Evolutionary conservation across 345 rosid species (phyloP), one percentile per base, ranked within the genome.

Genomic region (Microthlaspi erraticum): DNA sequence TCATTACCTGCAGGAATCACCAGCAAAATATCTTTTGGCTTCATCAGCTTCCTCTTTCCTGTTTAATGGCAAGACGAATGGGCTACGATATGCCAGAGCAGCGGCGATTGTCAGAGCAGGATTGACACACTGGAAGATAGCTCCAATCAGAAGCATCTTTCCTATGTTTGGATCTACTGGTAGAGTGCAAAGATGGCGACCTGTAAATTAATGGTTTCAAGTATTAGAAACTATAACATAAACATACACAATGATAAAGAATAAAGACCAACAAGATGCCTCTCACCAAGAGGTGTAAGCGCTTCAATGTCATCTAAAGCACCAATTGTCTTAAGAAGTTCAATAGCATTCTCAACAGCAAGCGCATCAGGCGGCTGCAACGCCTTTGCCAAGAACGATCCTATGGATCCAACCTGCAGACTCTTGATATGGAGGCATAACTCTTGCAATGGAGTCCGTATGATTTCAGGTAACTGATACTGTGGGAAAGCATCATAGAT

Each of bases 71-170:
- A 93, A 90, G 73, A 91, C 90, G 79, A 93, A 93, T 19, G 98
- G 98, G 72, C 87, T 78, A 42, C 96, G 97, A 79, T 93, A 78
- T 2, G 96, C 94, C 58, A 93, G 85, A 77, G 96, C 96, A 80
- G 98, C 84, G 0, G 97, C 97, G 65, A 93, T 93, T 79, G 97
- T 93, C 78, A 91, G 80, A 63, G 97, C 95, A 51, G 98, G 98
- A 81, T 84, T 82, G 56, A 93, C 85, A 83, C 97, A 93, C 70
- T 91, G 96, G 75, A 91, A 93, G 71, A 93, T 76, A 70, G 93
- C 91, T 42, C 97, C 98, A 76, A 91, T 91, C 45, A 91, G 84
- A 83, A 93, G 98, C 96, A 93, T 87, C 79, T 93, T 93, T 70
- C 98, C 98, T 10, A 93, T 87, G 72, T 86, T 93, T 57, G 98